A percentile compares a stretch with the other conserved stretches of the same genome.
phyloP scores from a whole-genome alignment of 495 filamentous ascomycete genomes.

The Podospora tetraspora region DNA sequence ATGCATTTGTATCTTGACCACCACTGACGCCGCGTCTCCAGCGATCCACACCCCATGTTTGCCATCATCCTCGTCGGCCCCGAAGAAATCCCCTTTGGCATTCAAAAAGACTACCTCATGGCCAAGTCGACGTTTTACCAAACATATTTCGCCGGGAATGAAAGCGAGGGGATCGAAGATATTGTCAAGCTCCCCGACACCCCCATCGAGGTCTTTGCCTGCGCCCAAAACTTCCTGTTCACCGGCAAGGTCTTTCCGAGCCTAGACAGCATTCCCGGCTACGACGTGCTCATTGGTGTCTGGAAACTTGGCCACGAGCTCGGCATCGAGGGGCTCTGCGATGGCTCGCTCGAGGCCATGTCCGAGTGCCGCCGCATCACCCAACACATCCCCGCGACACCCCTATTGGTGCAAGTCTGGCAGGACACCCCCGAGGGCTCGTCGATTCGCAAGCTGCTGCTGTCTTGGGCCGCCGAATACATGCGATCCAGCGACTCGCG shows the following conservation, averaged over 20 bases:
- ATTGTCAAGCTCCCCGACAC: slow-evolving; percentile 44
- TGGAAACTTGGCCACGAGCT: slow-evolving; percentile 50
- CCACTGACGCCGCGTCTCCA: slow-evolving; percentile 20
- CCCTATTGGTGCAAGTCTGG: slow-evolving; percentile 51
- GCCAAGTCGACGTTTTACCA: slow-evolving; percentile 45
- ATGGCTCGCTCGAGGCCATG: slow-evolving; percentile 49
- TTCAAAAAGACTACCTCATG: slow-evolving; percentile 51
- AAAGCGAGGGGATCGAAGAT: slow-evolving; percentile 35
- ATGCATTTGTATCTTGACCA: neutral
- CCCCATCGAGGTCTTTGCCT: slow-evolving; percentile 43
- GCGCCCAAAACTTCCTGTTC: slow-evolving; percentile 48
- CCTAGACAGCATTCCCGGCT: slow-evolving; percentile 37
- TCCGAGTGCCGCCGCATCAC: slow-evolving; percentile 44
- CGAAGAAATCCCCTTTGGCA: slow-evolving; percentile 46
- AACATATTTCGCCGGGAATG: slow-evolving; percentile 35
- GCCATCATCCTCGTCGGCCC: slow-evolving; percentile 48
- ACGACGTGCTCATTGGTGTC: slow-evolving; percentile 45
- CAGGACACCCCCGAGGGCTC: slow-evolving; percentile 51
- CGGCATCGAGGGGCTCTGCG: slow-evolving; percentile 48
- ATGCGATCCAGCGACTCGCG: slow-evolving; percentile 47
- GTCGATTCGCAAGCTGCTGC: slow-evolving; percentile 47
- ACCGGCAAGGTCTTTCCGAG: slow-evolving; percentile 42
- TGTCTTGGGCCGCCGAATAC: slow-evolving; percentile 53
- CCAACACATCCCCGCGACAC: slow-evolving; percentile 45
- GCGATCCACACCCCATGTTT: slow-evolving; percentile 49